phyloP scores from a whole-genome alignment of 805 yeast genomes.

The Lipomyces chichibuensis region DNA sequence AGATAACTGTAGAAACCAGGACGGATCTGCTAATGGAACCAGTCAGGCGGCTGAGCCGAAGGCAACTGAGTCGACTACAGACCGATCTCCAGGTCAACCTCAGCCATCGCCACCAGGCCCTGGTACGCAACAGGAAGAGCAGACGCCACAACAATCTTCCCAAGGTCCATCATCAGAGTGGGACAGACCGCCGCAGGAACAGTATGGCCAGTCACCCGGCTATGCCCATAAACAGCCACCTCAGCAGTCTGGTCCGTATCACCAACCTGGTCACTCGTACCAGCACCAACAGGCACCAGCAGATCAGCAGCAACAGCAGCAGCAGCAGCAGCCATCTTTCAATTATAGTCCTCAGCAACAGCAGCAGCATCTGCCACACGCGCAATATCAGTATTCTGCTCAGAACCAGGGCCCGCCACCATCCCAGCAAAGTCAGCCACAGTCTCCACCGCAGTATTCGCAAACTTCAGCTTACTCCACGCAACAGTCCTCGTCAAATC shows the following conservation, averaged over 20 bases:
- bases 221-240: constrained; percentile 12
- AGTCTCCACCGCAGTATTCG: constrained; percentile 2
- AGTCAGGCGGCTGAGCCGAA: not conserved
- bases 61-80: not conserved
- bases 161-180: constrained; percentile 6
- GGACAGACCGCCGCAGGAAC: constrained; percentile 3
- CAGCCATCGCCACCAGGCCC: not conserved
- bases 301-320: constrained; percentile 6
- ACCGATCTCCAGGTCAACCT: not conserved
- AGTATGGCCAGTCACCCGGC: not conserved
- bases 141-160: constrained; percentile 7
- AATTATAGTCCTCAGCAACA: not conserved
- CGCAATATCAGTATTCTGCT: constrained; percentile 5
- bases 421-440: constrained; percentile 9
- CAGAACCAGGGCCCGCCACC: constrained; percentile 4
- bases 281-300: constrained; percentile 2
- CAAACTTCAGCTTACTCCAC: constrained; percentile 3
- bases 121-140: constrained; percentile 13
- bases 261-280: constrained; percentile 4
- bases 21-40: not conserved
- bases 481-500: not conserved
- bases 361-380: constrained; percentile 1
- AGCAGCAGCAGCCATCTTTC: constrained; percentile 5
- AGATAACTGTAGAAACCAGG: not conserved
- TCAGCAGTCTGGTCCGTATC: not conserved